These are phyloP conservation scores for Saccharomycodes ludwigii DNA, from an alignment of 805 yeast species.

Conservation along the genomic window DNA sequence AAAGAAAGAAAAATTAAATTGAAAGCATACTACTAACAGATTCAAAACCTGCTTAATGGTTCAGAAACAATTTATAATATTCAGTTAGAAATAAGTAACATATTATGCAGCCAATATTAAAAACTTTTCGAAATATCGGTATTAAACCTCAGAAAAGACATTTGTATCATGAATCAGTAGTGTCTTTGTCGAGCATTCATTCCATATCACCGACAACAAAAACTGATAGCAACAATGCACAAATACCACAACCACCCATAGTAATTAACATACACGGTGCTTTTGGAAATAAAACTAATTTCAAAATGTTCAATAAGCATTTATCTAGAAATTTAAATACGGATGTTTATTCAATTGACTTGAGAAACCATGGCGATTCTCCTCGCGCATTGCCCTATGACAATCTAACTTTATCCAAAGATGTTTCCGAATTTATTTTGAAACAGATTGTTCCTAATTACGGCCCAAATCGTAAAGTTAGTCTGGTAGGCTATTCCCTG, in stretches of 20 bases:
- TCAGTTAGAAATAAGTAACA: background rate
- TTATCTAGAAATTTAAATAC: constrained; percentile 22
- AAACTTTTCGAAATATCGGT: background rate
- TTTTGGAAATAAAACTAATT: constrained; percentile 28
- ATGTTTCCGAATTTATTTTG: constrained; percentile 27
- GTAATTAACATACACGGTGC: constrained; percentile 40
- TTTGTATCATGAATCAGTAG: background rate
- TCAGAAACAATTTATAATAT: background rate
- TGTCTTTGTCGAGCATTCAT: constrained; percentile 1
- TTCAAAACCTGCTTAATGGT: background rate
- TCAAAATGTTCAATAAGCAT: constrained; percentile 26
- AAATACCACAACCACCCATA: constrained; percentile 23
- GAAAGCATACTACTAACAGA: background rate
- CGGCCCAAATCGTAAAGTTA: constrained; percentile 15
- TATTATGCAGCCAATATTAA: constrained; percentile 7
- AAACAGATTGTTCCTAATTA: constrained; percentile 9
- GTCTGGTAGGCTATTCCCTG: constrained; percentile 43
- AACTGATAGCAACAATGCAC: background rate
- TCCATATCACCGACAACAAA: background rate
- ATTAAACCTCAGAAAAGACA: background rate
- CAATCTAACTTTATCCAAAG: constrained; percentile 32
- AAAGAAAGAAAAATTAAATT: background rate
- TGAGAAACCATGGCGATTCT: constrained; percentile 45
- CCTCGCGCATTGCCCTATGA: constrained; percentile 32
- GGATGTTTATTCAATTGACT: constrained; percentile 33